Evolutionary conservation across 2,329 filamentous ascomycete species (phyloP).

Genomic region (Triangularia verruculosa): DNA sequence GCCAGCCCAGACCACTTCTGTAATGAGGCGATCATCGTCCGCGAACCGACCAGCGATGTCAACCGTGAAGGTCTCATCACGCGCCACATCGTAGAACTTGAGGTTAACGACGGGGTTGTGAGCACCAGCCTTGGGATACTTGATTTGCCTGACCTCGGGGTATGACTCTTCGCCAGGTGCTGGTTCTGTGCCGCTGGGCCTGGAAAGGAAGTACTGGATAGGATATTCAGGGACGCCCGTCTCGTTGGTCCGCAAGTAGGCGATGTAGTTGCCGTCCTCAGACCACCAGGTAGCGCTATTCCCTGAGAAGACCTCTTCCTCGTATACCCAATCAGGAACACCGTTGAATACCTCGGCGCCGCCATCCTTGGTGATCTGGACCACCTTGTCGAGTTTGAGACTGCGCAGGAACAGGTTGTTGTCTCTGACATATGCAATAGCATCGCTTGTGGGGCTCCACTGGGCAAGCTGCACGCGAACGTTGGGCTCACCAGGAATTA

Average conservation of each 20-base stretch:
- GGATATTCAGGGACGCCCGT: constrained; percentile 87
- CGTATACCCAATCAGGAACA: constrained; percentile 95
- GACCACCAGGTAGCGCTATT: constrained; percentile 96
- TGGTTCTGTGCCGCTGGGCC: constrained; percentile 72
- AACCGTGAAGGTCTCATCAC: constrained; percentile 75
- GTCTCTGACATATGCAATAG: constrained; percentile 81
- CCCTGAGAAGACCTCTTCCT: constrained; percentile 74
- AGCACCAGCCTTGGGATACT: constrained; percentile 93
- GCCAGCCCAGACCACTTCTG: constrained; percentile 88
- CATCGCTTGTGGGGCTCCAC: constrained; percentile 86
- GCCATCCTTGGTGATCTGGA: constrained; percentile 81
- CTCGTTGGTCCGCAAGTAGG: constrained; percentile 92
- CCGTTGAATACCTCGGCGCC: constrained; percentile 90
- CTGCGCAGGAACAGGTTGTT: constrained; percentile 88
- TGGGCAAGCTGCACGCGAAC: constrained; percentile 76
- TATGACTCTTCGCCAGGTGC: constrained; percentile 76
- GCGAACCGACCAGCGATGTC: constrained; percentile 73
- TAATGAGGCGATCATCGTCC: constrained; percentile 83
- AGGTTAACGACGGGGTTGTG: constrained; percentile 89
- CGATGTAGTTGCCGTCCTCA: constrained; percentile 80
- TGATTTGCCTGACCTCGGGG: constrained; percentile 86
- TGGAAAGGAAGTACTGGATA: constrained; percentile 86
- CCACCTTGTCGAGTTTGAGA: constrained; percentile 53
- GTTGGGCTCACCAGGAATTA: constrained; percentile 66
- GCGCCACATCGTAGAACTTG: constrained; percentile 80